Evolutionary conservation across 768 basidiomycete genomes (phyloP).

Genomic region (Punctularia strigosozonata): DNA sequence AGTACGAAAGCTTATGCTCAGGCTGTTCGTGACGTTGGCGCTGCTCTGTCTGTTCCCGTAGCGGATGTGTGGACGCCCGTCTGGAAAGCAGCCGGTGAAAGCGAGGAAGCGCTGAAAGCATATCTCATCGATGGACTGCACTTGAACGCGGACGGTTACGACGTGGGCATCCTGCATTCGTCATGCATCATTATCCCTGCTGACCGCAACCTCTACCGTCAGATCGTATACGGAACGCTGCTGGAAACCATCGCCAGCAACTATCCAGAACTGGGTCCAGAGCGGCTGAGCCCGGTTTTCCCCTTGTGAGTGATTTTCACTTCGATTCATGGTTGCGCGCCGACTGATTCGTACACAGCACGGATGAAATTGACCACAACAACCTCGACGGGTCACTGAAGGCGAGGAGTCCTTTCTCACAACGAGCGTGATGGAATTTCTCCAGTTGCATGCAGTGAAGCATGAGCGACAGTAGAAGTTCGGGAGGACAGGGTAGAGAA

Average conservation of each 20-base stretch:
- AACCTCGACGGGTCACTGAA: too few species aligned
- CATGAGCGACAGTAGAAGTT: too few species aligned
- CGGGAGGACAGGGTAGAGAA: too few species aligned
- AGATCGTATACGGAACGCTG: conserved; percentile 61
- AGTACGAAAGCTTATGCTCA: conserved; percentile 64
- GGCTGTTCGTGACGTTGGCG: conserved; percentile 51
- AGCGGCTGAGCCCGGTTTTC: conserved; percentile 47
- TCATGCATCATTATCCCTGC: neutral
- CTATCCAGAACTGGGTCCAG: conserved; percentile 62
- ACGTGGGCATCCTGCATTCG: conserved; percentile 28
- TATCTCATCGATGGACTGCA: conserved; percentile 75
- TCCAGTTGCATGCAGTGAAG: too few species aligned
- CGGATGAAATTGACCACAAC: neutral
- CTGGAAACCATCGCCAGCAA: conserved; percentile 40
- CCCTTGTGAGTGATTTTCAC: conserved; percentile 34
- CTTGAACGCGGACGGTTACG: conserved; percentile 62
- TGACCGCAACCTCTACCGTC: neutral
- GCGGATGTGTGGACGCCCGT: conserved; percentile 67
- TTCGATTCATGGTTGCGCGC: neutral
- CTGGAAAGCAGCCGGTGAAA: conserved; percentile 61
- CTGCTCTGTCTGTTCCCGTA: conserved; percentile 40
- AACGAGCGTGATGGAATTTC: too few species aligned
- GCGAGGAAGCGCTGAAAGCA: conserved; percentile 36
- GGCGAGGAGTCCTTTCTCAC: too few species aligned
- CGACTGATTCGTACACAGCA: neutral